Conservation (phyloP, 2,329 filamentous ascomycete genomes). For the Penicillium concentricum region DNA sequence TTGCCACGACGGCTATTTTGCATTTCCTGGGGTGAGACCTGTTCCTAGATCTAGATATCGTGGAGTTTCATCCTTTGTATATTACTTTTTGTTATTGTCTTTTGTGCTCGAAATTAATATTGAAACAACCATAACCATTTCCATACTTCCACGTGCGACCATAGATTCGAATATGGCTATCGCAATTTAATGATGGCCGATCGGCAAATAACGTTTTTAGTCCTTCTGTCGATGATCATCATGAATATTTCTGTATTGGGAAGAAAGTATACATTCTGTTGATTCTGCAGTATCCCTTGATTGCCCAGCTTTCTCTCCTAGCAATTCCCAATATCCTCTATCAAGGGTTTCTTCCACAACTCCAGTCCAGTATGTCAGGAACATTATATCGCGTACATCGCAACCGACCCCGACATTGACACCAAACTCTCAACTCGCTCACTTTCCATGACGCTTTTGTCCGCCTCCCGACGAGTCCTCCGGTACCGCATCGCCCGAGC, state of each 20-base stretch:
- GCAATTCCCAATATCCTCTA: neutral
- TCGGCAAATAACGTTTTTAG: neutral
- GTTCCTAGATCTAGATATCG: neutral
- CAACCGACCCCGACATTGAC: neutral
- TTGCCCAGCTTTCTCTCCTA: neutral
- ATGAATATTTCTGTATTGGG: neutral
- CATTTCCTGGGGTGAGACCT: neutral
- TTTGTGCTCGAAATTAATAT: neutral
- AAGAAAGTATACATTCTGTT: neutral
- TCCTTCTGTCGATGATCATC: neutral
- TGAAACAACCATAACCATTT: neutral
- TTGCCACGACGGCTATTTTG: neutral
- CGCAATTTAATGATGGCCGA: neutral
- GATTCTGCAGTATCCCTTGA: neutral
- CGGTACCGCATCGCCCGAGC: conserved; percentile 19
- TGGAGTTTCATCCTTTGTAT: neutral
- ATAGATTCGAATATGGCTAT: neutral
- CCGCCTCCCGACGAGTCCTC: conserved; percentile 11
- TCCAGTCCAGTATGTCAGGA: neutral
- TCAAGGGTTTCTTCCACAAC: neutral
- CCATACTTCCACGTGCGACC: neutral
- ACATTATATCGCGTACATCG: neutral
- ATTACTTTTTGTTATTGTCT: neutral
- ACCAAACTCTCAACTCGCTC: neutral
- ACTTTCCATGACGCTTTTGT: conserved; percentile 15